Evolutionary conservation across 2,329 filamentous ascomycete genomes (phyloP).

Genomic region (Alternaria alternata): DNA sequence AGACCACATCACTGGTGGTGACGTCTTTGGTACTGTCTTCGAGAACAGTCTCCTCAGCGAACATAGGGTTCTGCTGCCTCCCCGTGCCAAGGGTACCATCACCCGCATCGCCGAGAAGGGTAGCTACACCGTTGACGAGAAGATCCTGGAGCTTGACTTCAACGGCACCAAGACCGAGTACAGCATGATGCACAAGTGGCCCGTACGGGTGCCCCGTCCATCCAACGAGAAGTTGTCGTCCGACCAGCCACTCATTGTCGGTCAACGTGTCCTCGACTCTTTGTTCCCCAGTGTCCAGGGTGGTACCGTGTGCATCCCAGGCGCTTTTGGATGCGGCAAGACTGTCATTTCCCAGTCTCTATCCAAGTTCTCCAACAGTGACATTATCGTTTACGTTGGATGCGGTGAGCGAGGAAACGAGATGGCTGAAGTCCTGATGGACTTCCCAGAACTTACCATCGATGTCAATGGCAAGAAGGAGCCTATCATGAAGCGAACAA

Average conservation of each 20-base stretch:
- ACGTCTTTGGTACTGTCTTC: constrained; percentile 92
- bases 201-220: constrained; percentile 93
- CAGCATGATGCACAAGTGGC: constrained; percentile 99
- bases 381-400: constrained; percentile 98
- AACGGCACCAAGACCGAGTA: constrained; percentile 94
- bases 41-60: constrained; percentile 95
- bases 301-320: constrained; percentile 96
- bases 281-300: constrained; percentile 97
- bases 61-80: constrained; percentile 92
- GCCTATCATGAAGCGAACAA: constrained; percentile 99
- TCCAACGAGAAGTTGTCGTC: constrained; percentile 91
- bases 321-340: constrained; percentile 98
- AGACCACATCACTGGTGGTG: constrained; percentile 95
- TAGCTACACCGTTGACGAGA: constrained; percentile 91
- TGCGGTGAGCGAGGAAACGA: constrained; percentile 94
- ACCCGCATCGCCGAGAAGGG: constrained; percentile 89
- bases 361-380: constrained; percentile 99
- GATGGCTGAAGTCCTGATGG: constrained; percentile 99
- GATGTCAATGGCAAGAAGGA: constrained; percentile 93
- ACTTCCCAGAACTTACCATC: constrained; percentile 98
- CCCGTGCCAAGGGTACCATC: constrained; percentile 88
- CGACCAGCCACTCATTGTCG: constrained; percentile 91
- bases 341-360: constrained; percentile 98
- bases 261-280: constrained; percentile 94
- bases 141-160: constrained; percentile 95